Evolutionary conservation across 805 yeast genomes (phyloP).

Genomic region (Lipomyces japonicus): DNA sequence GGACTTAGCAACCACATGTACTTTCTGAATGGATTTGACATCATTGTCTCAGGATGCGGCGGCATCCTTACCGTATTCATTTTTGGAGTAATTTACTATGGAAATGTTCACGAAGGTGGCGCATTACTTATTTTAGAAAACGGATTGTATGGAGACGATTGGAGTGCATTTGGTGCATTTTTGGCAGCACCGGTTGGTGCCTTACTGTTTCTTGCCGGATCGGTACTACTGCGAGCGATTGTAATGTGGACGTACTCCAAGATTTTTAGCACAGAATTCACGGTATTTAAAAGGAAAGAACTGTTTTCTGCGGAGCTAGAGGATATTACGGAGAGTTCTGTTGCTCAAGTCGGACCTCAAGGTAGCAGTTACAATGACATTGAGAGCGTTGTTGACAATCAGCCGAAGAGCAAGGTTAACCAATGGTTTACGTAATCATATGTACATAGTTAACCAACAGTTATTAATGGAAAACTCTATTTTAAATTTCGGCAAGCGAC

Average conservation of each 20-base stretch:
- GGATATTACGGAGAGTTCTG: too few species aligned
- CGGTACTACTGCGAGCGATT: constrained; percentile 13
- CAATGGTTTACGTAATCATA: too few species aligned
- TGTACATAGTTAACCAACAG: too few species aligned
- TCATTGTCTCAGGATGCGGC: constrained; percentile 78
- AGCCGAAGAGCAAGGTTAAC: too few species aligned
- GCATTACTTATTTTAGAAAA: constrained; percentile 55
- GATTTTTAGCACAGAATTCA: constrained; percentile 1
- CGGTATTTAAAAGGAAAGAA: constrained; percentile 21
- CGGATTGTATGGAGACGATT: constrained; percentile 76
- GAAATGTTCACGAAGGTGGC: constrained; percentile 71
- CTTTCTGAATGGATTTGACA: constrained; percentile 74
- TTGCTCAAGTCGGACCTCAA: too few species aligned
- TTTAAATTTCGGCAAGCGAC: too few species aligned
- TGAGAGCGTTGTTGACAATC: too few species aligned
- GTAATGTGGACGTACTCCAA: constrained; percentile 3
- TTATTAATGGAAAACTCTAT: too few species aligned
- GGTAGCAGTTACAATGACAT: too few species aligned
- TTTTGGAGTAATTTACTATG: constrained; percentile 78
- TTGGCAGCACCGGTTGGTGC: constrained; percentile 87
- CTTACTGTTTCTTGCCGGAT: constrained; percentile 42
- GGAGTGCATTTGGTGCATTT: constrained; percentile 95
- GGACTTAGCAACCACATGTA: constrained; percentile 68
- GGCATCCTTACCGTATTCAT: constrained; percentile 76
- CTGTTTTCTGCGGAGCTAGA: too few species aligned